phyloP scores from a whole-genome alignment of 495 filamentous ascomycete genomes.

The Melanomma pulvis-pyrius region DNA sequence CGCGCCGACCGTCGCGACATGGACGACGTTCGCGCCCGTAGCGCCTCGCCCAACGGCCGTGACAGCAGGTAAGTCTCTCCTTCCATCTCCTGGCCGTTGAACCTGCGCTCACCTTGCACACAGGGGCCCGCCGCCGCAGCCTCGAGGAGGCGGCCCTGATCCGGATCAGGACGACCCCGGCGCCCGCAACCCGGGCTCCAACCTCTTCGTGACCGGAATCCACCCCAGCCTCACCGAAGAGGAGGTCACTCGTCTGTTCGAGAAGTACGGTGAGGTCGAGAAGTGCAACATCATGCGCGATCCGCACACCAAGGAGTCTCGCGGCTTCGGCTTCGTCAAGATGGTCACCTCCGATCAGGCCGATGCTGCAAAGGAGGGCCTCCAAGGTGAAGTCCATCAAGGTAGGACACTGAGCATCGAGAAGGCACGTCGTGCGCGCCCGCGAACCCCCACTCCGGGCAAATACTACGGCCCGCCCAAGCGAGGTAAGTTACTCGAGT shows the following conservation, averaged over 20 bases:
- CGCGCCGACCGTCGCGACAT: slow-evolving; percentile 70
- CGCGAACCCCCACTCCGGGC: slow-evolving; percentile 94
- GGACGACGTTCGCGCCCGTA: slow-evolving; percentile 48
- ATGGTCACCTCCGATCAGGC: slow-evolving; percentile 93
- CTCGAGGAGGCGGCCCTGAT: slow-evolving; percentile 38
- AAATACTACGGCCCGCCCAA: slow-evolving; percentile 99
- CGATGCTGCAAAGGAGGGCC: slow-evolving; percentile 92
- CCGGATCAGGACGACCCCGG: slow-evolving; percentile 72
- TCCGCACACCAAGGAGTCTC: slow-evolving; percentile 95
- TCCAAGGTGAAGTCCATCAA: slow-evolving; percentile 94
- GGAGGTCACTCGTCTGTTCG: slow-evolving; percentile 91
- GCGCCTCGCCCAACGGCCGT: slow-evolving; percentile 65
- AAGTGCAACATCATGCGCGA: slow-evolving; percentile 99
- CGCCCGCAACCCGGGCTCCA: slow-evolving; percentile 88
- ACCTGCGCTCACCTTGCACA: neutral
- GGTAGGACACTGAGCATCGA: slow-evolving; percentile 97
- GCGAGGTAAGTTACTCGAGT: slow-evolving; percentile 67
- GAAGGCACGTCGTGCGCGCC: slow-evolving; percentile 93
- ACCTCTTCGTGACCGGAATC: slow-evolving; percentile 98
- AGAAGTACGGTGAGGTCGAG: slow-evolving; percentile 97
- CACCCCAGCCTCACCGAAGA: slow-evolving; percentile 89
- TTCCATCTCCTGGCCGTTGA: neutral
- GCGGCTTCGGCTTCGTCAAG: slow-evolving; percentile 99
- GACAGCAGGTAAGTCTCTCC: slow-evolving; percentile 70
- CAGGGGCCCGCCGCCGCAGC: slow-evolving; percentile 49